A percentile compares a stretch with the other conserved stretches of the same genome.
Conservation (phyloP, 1,139 yeast genomes). For the Taphrina flavorubra region DNA sequence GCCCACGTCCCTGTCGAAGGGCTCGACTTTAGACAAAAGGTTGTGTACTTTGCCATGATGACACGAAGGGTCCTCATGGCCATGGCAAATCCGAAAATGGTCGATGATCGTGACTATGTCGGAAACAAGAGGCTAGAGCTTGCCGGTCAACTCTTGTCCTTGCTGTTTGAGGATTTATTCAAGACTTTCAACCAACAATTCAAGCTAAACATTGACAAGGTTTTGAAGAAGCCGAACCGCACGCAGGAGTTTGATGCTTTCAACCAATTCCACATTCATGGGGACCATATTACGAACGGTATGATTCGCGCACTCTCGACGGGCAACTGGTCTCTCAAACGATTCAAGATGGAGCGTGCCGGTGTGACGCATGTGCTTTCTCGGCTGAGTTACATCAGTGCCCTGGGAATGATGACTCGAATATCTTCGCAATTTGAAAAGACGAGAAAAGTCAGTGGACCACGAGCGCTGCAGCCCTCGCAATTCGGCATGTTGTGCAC, state of each 20-base stretch:
- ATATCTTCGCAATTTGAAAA: slow-evolving; percentile 97
- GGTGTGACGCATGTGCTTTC: slow-evolving; percentile 97
- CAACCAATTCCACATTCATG: slow-evolving; percentile 83
- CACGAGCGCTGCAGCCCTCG: slow-evolving; percentile 98
- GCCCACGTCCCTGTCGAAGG: slow-evolving; percentile 91
- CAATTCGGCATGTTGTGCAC: slow-evolving; percentile 66
- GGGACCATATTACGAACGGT: slow-evolving; percentile 91
- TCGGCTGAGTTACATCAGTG: slow-evolving; percentile 88
- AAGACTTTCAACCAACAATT: slow-evolving; percentile 94
- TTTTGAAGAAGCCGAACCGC: slow-evolving; percentile 88
- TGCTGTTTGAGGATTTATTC: slow-evolving; percentile 93
- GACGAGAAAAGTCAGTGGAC: slow-evolving; percentile 97
- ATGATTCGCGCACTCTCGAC: slow-evolving; percentile 95
- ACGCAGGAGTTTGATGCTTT: slow-evolving; percentile 95
- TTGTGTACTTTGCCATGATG: slow-evolving; percentile 93
- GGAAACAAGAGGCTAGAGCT: slow-evolving; percentile 96
- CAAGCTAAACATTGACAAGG: slow-evolving; percentile 91
- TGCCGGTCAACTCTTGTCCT: slow-evolving; percentile 96
- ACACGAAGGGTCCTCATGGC: slow-evolving; percentile 95
- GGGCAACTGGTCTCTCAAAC: slow-evolving; percentile 97
- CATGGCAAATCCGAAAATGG: slow-evolving; percentile 91
- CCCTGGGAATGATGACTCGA: slow-evolving; percentile 99
- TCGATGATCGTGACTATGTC: slow-evolving; percentile 97
- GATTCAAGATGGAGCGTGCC: slow-evolving; percentile 99
- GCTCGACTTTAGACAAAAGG: slow-evolving; percentile 90